Base-by-base conservation (phyloP, 106 monocot genomes). In the Dactylorhiza incarnata region DNA sequence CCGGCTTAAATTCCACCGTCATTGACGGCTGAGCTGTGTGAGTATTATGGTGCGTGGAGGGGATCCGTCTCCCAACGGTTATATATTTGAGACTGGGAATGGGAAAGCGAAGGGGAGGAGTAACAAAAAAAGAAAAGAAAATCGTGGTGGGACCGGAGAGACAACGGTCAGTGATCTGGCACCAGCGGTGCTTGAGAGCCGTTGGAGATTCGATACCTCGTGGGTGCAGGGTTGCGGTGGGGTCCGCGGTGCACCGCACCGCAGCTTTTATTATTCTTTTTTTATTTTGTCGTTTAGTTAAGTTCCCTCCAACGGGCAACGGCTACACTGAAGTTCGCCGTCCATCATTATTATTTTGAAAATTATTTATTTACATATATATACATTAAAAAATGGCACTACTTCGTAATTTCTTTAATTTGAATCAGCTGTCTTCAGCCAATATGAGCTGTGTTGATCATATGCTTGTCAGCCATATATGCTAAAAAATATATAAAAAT, bases 1-100 rank as follows among this genome's bases (percentile, higher is more conserved):
- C 88, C 0, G 73, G 55, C 49, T 78, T 84, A 20, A 73, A 54
- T 26, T 90, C 87, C 6, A 71, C 82, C 8, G 84, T 82, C 89
- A 89, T 89, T 8, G 20, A n/a, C 8, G 19, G 58, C 58, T 20
- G 58, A 15, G 56, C 16, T 15, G 56, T 1, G 6, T 1, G 19
- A 20, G 12, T 2, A 59, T 7, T 6, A 6, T 19, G 5, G 22
- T 16, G 58, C 1, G 58, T 59, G 58, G 54, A 5, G 6, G 37
- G 19, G 58, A 59, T 59, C 58, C 8, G 58, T n/a, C 58, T 59
- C 58, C 20, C 22, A 20, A 9, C 5, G 19, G 7, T 22, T 59
- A 59, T 59, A 19, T 20, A 59, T 59, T n/a, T n/a, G 2, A 22
- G 20, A 8, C 19, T 6, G 22, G n/a, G 7, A 59, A 58, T 6